Conservation (phyloP, 2,329 filamentous ascomycete genomes). For the Teratosphaeria viscida region DNA sequence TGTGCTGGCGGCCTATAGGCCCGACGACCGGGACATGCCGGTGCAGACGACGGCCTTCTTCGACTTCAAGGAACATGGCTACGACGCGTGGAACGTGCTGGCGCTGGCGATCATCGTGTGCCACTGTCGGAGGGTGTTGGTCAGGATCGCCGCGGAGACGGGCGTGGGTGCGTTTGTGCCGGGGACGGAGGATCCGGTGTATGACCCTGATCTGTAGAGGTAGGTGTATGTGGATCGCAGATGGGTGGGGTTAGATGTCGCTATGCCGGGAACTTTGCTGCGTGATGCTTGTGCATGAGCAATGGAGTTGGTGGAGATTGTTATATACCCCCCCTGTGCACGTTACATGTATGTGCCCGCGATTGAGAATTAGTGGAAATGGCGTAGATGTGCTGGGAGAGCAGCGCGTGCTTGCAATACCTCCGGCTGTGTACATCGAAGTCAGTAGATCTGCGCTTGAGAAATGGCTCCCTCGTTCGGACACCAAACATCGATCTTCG, state of each 20-base stretch:
- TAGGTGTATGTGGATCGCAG: neutral
- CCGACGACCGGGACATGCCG: conserved; percentile 24
- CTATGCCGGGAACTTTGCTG: neutral
- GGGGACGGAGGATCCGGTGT: neutral
- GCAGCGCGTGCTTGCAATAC: too few relatives aligned
- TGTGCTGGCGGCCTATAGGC: conserved; percentile 42
- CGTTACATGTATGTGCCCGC: neutral
- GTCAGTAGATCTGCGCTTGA: too few relatives aligned
- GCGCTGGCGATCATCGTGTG: conserved; percentile 47
- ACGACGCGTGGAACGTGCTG: conserved; percentile 52
- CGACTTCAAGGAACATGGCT: conserved; percentile 41
- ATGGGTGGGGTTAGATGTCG: neutral
- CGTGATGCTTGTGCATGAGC: too few relatives aligned
- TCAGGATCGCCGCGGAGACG: conserved; percentile 31
- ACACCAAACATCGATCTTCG: too few relatives aligned
- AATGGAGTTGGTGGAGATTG: too few relatives aligned
- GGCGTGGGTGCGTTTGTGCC: conserved; percentile 13
- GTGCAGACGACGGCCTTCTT: conserved; percentile 37
- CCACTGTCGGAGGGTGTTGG: conserved; percentile 42
- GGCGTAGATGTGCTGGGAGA: too few relatives aligned
- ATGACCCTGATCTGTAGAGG: conserved; percentile 5
- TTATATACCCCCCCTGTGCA: neutral
- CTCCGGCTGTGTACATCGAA: too few relatives aligned
- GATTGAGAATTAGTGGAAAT: neutral
- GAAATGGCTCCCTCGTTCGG: too few relatives aligned